Conservation (phyloP, 1,284 basidiomycete species). For the Cutaneotrichosporon sp. region DNA sequence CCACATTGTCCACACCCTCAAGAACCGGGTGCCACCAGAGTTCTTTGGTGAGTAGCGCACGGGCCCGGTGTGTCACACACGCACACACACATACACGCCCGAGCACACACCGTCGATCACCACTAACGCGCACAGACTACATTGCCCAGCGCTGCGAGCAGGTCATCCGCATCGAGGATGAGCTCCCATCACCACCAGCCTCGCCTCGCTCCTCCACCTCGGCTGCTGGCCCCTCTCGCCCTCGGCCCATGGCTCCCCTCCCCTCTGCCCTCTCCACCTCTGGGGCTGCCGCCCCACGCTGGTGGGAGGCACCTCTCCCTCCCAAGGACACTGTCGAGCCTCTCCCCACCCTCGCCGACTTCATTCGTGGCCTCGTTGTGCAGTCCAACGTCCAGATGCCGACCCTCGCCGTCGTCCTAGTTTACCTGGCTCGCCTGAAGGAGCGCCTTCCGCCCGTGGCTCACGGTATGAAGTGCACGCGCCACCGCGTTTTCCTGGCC, state of each 20-base stretch:
- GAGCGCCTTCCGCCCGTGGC: constrained; percentile 78
- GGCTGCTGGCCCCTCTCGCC: constrained; percentile 21
- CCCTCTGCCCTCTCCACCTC: not conserved
- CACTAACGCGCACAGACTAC: constrained; percentile 16
- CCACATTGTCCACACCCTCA: constrained; percentile 57
- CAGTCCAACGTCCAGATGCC: constrained; percentile 88
- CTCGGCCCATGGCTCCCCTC: constrained; percentile 22
- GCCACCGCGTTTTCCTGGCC: constrained; percentile 93
- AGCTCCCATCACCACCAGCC: constrained; percentile 24
- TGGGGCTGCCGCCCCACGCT: constrained; percentile 18
- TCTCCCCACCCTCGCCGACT: constrained; percentile 75
- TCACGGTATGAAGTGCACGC: constrained; percentile 68
- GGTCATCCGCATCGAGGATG: constrained; percentile 46
- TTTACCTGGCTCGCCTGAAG: constrained; percentile 87
- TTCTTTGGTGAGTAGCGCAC: constrained; percentile 62
- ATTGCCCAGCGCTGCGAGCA: constrained; percentile 42
- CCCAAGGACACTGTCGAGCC: constrained; percentile 40
- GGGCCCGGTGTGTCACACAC: constrained; percentile 19
- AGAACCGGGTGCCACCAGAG: constrained; percentile 56
- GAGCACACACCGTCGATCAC: not conserved
- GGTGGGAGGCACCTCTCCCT: constrained; percentile 48
- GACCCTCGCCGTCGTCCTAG: constrained; percentile 88
- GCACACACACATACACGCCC: constrained; percentile 15
- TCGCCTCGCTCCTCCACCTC: constrained; percentile 11
- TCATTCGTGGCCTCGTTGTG: constrained; percentile 80